Evolutionary conservation across 768 basidiomycete species (phyloP).

Genomic region (Mycena galericulata): DNA sequence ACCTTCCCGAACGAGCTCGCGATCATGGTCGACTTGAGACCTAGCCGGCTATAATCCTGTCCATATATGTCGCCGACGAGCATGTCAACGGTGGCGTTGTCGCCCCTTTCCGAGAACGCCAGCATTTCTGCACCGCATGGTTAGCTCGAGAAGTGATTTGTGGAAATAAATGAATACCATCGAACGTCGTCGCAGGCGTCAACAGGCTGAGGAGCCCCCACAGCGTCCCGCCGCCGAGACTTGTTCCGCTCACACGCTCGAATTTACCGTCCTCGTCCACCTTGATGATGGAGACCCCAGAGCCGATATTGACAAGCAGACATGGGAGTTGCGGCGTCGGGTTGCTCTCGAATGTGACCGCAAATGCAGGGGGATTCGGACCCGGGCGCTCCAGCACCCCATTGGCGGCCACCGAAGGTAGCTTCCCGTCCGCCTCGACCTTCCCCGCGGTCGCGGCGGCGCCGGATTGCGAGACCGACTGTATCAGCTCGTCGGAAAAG

Average conservation of each 20-base stretch:
- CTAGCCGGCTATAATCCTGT: constrained; percentile 95
- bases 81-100: constrained; percentile 97
- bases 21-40: constrained; percentile 97
- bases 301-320: constrained; percentile 97
- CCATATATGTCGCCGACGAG: constrained; percentile 99
- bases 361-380: constrained; percentile 89
- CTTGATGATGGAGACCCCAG: constrained; percentile 97
- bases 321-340: constrained; percentile 94
- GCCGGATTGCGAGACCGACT: constrained; percentile 58
- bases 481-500: constrained; percentile 97
- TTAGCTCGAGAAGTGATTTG: constrained; percentile 19
- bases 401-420: constrained; percentile 26
- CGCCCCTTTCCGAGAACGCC: constrained; percentile 90
- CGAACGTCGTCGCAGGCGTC: constrained; percentile 95
- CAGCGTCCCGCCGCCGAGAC: constrained; percentile 95
- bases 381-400: constrained; percentile 81
- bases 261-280: constrained; percentile 95
- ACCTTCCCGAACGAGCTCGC: constrained; percentile 99
- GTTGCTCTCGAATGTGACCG: constrained; percentile 87
- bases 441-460: constrained; percentile 18
- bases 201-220: constrained; percentile 96
- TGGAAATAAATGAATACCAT: constrained; percentile 73
- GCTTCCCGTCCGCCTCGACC: constrained; percentile 8
- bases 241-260: constrained; percentile 97
- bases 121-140: constrained; percentile 86